Percentiles rank a stretch among this genome's conserved stretches.
Evolutionary conservation across 2,329 filamentous ascomycete genomes (phyloP).

Genomic region (Ascocoryne sarcoides): DNA sequence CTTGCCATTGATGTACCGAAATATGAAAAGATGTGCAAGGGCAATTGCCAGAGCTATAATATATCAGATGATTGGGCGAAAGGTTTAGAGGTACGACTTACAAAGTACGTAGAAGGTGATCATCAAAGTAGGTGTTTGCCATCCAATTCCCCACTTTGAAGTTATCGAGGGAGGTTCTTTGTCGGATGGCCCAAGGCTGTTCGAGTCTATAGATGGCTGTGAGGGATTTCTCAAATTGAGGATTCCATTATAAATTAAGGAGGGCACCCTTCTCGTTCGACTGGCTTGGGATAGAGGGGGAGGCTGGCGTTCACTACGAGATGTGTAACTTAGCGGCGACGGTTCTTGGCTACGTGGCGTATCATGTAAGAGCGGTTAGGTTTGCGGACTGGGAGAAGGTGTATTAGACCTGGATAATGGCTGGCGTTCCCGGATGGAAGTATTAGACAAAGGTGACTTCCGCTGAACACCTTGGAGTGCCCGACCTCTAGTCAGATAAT

Average conservation of each 20-base stretch:
- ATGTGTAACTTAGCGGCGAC: background rate
- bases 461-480: background rate
- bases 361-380: background rate
- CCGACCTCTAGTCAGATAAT: too few species aligned
- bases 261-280: background rate
- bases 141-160: conserved; percentile 19
- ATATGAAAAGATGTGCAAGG: conserved; percentile 15
- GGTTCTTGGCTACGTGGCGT: background rate
- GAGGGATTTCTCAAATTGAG: background rate
- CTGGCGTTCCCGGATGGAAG: background rate
- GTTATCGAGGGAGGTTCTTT: conserved; percentile 12
- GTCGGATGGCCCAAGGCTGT: conserved; percentile 2
- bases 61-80: background rate
- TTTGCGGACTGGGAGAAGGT: background rate
- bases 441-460: background rate
- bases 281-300: background rate
- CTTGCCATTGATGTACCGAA: conserved; percentile 16
- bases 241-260: background rate
- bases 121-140: conserved; percentile 18
- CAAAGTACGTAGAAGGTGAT: conserved; percentile 12
- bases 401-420: background rate
- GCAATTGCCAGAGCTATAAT: conserved; percentile 12
- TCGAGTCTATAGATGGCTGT: background rate
- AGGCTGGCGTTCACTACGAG: background rate
- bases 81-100: conserved; percentile 1